Percentiles rank a stretch among this genome's conserved stretches.
phyloP scores from a whole-genome alignment of 768 basidiomycete species.

The Suillus sp. region DNA sequence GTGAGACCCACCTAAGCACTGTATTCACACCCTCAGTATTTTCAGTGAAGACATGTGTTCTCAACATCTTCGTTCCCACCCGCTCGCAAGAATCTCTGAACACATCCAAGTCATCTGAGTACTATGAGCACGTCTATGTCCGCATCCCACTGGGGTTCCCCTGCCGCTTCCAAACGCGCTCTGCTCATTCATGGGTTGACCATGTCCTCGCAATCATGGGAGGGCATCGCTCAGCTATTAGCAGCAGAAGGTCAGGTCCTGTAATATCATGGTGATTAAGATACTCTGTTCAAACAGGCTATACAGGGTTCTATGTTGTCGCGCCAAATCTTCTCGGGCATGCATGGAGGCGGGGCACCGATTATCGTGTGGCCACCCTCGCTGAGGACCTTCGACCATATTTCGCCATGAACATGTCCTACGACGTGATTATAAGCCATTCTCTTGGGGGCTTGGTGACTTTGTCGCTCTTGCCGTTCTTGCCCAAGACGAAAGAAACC shows the following conservation, averaged over 20 bases:
- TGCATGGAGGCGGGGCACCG: slow-evolving; percentile 12
- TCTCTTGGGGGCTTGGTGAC: slow-evolving; percentile 22
- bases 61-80: slow-evolving; percentile 35
- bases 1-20: not conserved
- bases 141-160: slow-evolving; percentile 21
- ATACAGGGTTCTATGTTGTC: slow-evolving; percentile 21
- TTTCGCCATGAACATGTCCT: slow-evolving; percentile 13
- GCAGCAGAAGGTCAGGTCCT: slow-evolving; percentile 19
- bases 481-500: not conserved
- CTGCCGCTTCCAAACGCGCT: slow-evolving; percentile 19
- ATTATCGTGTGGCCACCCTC: slow-evolving; percentile 15
- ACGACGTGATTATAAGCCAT: slow-evolving; percentile 25
- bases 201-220: slow-evolving; percentile 25
- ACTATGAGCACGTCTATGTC: slow-evolving; percentile 10
- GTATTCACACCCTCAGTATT: slow-evolving; percentile 26
- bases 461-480: slow-evolving; percentile 15
- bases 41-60: slow-evolving; percentile 34
- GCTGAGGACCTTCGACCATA: slow-evolving; percentile 21
- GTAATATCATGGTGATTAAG: not conserved
- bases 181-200: slow-evolving; percentile 22
- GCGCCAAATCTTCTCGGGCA: slow-evolving; percentile 25
- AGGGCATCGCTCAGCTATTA: slow-evolving; percentile 17
- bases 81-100: not conserved
- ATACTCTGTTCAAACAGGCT: not conserved
- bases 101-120: not conserved